Base-by-base conservation (phyloP, 2,329 filamentous ascomycete species). In the Lojkania enalia region DNA sequence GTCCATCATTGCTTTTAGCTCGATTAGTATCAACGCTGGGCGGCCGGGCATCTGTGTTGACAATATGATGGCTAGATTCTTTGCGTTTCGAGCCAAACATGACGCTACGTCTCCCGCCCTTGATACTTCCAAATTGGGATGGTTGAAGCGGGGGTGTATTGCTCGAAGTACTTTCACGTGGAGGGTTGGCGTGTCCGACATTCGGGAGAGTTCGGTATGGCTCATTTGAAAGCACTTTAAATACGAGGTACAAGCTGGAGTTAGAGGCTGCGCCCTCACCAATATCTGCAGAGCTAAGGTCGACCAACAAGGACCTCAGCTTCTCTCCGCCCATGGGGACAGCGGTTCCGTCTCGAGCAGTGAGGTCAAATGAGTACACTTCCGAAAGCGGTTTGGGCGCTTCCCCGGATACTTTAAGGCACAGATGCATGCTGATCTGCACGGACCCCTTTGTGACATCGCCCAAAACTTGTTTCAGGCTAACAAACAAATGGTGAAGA, bases 271-370 rank as follows among this genome's bases (percentile, higher is more conserved):
- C 73, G 9, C 75, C 77, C 55, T 84, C 79, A n/a, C 81, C 81
- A 44, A 86, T 76, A 59, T 96, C 91, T 37, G 84, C 80, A 1
- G 88, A 81, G 29, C 85, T 89, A 14, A 99, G 75, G 60, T 97
- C 90, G 2, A 89, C 85, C 57, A 97, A 96, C 2, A 99, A 77
- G 0, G 90, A 95, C 62, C 87, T 89, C 64, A 91, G 82, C 61
- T 86, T 85, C 16, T 82, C 79, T 51, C 82, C 81, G 40, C 84
- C 80, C 7, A 80, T 73, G 37, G 88, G 72, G 48, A 80, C 82
- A 11, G 83, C 79, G 50, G 91, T 82, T 15, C 82, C 81, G 44
- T 90, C 88, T 20, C 86, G 85, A 0, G 88, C 76, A 0, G 88
- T 86, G 12, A 96, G 79, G 42, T 91, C 85, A 40, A 96, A 81